Conservation (phyloP, 176 grass and related monocot species). For the Carex cristatella region DNA sequence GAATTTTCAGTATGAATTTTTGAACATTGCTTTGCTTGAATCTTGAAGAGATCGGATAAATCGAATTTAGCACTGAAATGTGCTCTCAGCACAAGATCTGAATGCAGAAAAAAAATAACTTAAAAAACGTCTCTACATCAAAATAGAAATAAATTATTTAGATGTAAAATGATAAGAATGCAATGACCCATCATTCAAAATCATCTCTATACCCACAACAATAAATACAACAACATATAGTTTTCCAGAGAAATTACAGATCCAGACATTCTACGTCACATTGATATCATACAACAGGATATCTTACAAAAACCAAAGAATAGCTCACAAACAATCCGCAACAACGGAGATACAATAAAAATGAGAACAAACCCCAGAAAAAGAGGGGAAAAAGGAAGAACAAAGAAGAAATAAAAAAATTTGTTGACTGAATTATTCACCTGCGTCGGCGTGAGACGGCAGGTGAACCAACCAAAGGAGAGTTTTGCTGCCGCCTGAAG, state of each 20-base stretch:
- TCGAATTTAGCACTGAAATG: no score
- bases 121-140: not conserved
- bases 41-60: no score
- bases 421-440: constrained; percentile 34
- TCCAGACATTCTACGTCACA: constrained; percentile 9
- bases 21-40: no score
- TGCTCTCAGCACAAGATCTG: no score
- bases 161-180: not conserved
- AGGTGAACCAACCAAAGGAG: constrained; percentile 43
- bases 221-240: constrained; percentile 12
- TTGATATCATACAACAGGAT: constrained; percentile 25
- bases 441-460: constrained; percentile 57
- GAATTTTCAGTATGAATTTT: no score
- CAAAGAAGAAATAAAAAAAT: not conserved
- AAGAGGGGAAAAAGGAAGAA: not conserved
- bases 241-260: not conserved
- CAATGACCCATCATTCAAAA: not conserved
- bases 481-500: constrained; percentile 66
- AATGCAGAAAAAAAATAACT: not conserved
- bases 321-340: constrained; percentile 52
- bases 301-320: constrained; percentile 82
- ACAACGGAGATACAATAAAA: constrained; percentile 42
- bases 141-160: constrained; percentile 6
- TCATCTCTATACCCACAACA: constrained; percentile 3
- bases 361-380: constrained; percentile 31